Percentiles rank a stretch among this genome's conserved stretches.
Evolutionary conservation across 2,329 filamentous ascomycete species (phyloP).

Genomic region (Xylariales sp.): DNA sequence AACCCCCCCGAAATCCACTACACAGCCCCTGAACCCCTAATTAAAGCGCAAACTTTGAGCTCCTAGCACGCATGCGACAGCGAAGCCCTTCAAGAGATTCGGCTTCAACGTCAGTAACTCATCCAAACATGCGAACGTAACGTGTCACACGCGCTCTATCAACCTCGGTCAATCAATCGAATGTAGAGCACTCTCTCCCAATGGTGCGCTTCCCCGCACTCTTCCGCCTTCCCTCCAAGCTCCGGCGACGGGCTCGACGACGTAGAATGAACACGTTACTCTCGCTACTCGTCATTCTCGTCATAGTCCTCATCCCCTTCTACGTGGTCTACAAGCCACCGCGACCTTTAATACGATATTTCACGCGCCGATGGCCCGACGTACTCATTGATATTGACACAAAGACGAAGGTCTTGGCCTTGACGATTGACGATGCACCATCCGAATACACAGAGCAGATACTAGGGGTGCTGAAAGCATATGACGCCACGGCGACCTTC

Average conservation of each 20-base stretch:
- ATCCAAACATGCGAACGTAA: too few species aligned
- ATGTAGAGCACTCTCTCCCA: slow-evolving; percentile 9
- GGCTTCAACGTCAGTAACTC: too few species aligned
- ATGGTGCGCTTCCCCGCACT: slow-evolving; percentile 35
- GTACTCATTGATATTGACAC: slow-evolving; percentile 68
- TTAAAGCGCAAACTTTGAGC: too few species aligned
- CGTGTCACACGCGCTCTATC: too few species aligned
- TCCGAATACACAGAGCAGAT: slow-evolving; percentile 69
- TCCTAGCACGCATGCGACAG: too few species aligned
- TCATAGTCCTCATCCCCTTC: slow-evolving; percentile 36
- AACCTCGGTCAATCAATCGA: background rate
- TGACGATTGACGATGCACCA: slow-evolving; percentile 85
- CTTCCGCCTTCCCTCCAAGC: slow-evolving; percentile 51
- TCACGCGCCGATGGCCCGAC: slow-evolving; percentile 68
- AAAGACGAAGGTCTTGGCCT: slow-evolving; percentile 62
- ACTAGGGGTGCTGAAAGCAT: slow-evolving; percentile 57
- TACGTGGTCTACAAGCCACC: slow-evolving; percentile 83
- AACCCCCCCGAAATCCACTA: too few species aligned
- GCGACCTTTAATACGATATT: slow-evolving; percentile 61
- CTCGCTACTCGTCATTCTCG: slow-evolving; percentile 33
- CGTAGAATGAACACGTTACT: slow-evolving; percentile 54
- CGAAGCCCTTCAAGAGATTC: too few species aligned
- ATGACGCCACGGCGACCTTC: slow-evolving; percentile 74
- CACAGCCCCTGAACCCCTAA: too few species aligned
- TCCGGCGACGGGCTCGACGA: slow-evolving; percentile 53